These are phyloP conservation scores for Boletus rufocinnamomeus DNA, from an alignment of 768 basidiomycete genomes.

Conservation along the genomic window DNA sequence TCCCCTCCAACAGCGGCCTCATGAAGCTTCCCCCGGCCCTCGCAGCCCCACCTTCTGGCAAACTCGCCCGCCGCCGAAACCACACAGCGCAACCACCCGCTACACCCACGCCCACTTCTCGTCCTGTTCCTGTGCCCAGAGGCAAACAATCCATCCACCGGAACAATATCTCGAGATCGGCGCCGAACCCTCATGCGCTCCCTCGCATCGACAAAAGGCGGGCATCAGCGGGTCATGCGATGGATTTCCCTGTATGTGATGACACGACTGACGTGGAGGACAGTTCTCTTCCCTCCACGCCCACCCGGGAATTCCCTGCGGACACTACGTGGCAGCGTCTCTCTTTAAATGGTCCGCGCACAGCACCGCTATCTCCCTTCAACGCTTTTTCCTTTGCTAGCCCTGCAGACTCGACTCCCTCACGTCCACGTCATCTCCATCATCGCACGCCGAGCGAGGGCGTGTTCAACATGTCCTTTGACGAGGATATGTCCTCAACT, in stretches of 20 bases:
- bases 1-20: slow-evolving; percentile 19
- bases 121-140: slow-evolving; percentile 55
- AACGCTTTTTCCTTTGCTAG: slow-evolving; percentile 43
- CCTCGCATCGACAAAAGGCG: slow-evolving; percentile 36
- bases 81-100: slow-evolving; percentile 32
- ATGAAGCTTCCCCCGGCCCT: slow-evolving; percentile 43
- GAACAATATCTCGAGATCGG: slow-evolving; percentile 50
- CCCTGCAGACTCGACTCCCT: slow-evolving; percentile 38
- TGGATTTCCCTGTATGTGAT: slow-evolving; percentile 70
- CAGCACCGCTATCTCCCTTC: slow-evolving; percentile 49
- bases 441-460: slow-evolving; percentile 69
- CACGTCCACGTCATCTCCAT: slow-evolving; percentile 45
- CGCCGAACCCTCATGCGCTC: slow-evolving; percentile 45
- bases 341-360: slow-evolving; percentile 46
- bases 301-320: slow-evolving; percentile 45
- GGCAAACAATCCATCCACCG: slow-evolving; percentile 16
- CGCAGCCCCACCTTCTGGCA: slow-evolving; percentile 51
- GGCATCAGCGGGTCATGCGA: slow-evolving; percentile 31
- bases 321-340: slow-evolving; percentile 36
- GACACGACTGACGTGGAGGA: slow-evolving; percentile 58
- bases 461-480: slow-evolving; percentile 74
- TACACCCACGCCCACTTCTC: slow-evolving; percentile 41
- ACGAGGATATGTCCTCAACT: slow-evolving; percentile 56
- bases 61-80: slow-evolving; percentile 60
- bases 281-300: slow-evolving; percentile 52